Base-by-base conservation (phyloP, 192 early-diverging fungal species). In the Jimgerdemannia lactiflua region DNA sequence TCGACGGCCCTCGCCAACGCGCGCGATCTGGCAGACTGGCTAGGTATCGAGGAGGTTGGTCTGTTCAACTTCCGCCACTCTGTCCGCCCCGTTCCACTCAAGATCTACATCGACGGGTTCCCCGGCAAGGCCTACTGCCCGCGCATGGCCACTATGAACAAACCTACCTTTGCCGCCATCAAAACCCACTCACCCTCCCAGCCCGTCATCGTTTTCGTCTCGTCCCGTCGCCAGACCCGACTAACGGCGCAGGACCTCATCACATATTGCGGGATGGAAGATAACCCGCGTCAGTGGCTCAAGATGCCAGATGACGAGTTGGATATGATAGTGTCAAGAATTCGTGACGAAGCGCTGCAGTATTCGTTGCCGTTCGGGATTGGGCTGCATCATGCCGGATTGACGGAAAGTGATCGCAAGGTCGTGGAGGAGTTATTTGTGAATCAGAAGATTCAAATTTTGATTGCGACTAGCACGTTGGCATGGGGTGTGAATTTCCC, bases 401-500 rank as follows among this genome's bases (percentile, higher is more conserved):
- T 99, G 63, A 90, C 94, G 8, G 96, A 98, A 63, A 76, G 79
- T 19, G 98, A 99, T 75, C 85, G 97, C 43, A 89, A 86, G 72
- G 79, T 97, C 9, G 94, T 95, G 20, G 97, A 99, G 83, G 94
- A 97, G 75, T 90, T 99, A 54, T 99, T 97, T 85, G 86, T 94
- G 20, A 92, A 93, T 80, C 90, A 92, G 79, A 97, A 97, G 84
- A 99, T 99, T 80, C 98, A 99, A 77, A 88, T 99, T 19, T 82
- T 99, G 67, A 90, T 99, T 66, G 97, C 97, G 39, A 99, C 98
- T 3, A 93, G 91, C 77, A 98, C 97, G 18, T 84, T 99, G 20
- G 97, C 97, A 3, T 99, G 98, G 98, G 98, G 98, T 66, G 94
- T 99, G 67, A 99, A 98, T 78, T 92, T 95, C 71, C 97, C 97